Evolutionary conservation across 1,284 basidiomycete genomes (phyloP).

Genomic region (Cryptococcus amylolentus): DNA sequence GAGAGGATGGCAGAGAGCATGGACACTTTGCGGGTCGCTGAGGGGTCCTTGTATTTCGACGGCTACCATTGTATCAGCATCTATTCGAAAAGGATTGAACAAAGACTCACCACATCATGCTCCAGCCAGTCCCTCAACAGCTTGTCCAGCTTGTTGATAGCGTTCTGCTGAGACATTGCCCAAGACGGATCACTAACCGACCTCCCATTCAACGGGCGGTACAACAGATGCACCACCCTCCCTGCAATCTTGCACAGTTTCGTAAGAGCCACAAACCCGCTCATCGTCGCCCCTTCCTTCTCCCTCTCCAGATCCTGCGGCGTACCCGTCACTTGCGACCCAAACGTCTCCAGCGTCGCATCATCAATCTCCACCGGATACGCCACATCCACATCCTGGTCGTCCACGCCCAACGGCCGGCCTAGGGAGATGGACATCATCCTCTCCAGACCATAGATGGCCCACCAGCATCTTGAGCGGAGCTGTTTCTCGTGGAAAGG

Average conservation of each 20-base stretch:
- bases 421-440: constrained; percentile 84
- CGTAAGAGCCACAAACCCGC: constrained; percentile 69
- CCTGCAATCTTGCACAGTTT: constrained; percentile 75
- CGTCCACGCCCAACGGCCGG: constrained; percentile 53
- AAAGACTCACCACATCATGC: constrained; percentile 49
- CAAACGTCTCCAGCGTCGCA: constrained; percentile 58
- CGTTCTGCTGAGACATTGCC: constrained; percentile 65
- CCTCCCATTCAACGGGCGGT: constrained; percentile 38
- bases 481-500: constrained; percentile 78
- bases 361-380: constrained; percentile 76
- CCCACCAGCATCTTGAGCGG: constrained; percentile 84
- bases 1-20: constrained; percentile 77
- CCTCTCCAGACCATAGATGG: constrained; percentile 73
- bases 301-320: constrained; percentile 54
- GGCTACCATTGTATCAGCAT: constrained; percentile 51
- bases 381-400: constrained; percentile 55
- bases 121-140: constrained; percentile 78
- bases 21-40: constrained; percentile 34
- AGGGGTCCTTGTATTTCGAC: constrained; percentile 58
- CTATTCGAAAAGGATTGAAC: not conserved
- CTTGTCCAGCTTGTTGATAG: constrained; percentile 70
- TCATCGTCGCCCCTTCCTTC: constrained; percentile 55
- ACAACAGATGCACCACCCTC: constrained; percentile 57
- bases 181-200: constrained; percentile 60
- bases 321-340: not conserved